Evolutionary conservation across 2,329 filamentous ascomycete genomes (phyloP), one percentile per base, ranked within the genome.

Genomic region (Venturiaceae sp.): DNA sequence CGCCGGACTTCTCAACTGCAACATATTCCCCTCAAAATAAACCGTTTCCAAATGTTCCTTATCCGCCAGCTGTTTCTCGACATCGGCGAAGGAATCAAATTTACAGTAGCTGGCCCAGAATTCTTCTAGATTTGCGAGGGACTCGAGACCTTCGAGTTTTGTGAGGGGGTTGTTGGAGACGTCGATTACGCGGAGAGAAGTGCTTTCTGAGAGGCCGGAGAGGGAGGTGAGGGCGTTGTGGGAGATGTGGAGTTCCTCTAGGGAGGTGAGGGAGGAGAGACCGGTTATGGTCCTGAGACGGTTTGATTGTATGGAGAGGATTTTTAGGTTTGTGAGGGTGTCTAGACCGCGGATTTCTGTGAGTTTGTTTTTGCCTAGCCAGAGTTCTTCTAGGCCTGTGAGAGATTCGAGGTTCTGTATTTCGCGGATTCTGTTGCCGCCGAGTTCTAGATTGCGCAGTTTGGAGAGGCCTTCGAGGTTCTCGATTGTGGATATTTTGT

Each of bases 321-420:
- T 89, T 62, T 86, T 87, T 50, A 99, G 81, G 65, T 88, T 92
- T 8, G 84, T 79, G 30, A 99, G 80, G 0, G 83, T 80, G n/a
- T 80, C 80, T 16, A 97, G 81, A 56, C 89, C 81, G 73, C 79
- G 57, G 62, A 97, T 83, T 67, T 91, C 83, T 0, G 87, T 88
- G 66, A 99, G 96, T 70, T 95, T 96, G 77, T 96, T 96, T 80
- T 96, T 97, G 60, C 90, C 94, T 19, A 97, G 76, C 92, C 92
- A 97, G 16, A 96, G 79, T 71, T 96, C 85, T 70, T 95, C 86
- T n/a, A 99, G 75, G 7, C 81, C 80, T n/a, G 79, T 81, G 50
- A 97, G 76, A 1, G 82, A 81, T 41, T 94, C 88, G 33, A 99
- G 79, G 61, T 94, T 94, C 67, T 91, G 81, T 59, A 99, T 91